phyloP scores from a whole-genome alignment of 2,329 filamentous ascomycete species.

The Trichothecium sympodiale region DNA sequence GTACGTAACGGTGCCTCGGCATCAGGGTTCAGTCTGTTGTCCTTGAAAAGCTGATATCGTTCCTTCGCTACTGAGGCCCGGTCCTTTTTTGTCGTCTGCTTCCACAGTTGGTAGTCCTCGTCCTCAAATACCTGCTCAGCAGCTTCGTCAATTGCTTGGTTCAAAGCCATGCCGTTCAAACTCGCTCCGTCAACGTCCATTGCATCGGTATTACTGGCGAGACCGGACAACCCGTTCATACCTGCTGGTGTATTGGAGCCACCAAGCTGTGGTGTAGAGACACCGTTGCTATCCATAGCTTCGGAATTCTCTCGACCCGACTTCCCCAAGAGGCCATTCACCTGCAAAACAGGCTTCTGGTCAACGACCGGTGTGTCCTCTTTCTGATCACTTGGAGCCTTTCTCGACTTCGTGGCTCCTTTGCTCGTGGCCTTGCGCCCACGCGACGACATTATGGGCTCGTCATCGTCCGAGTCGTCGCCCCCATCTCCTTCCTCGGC shows the following conservation, averaged over 20 bases:
- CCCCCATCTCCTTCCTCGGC: slow-evolving; percentile 71
- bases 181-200: slow-evolving; percentile 81
- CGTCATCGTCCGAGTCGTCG: slow-evolving; percentile 93
- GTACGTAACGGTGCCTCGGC: slow-evolving; percentile 77
- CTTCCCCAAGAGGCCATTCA: slow-evolving; percentile 52
- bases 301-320: slow-evolving; percentile 64
- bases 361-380: slow-evolving; percentile 72
- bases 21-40: slow-evolving; percentile 73
- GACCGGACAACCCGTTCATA: slow-evolving; percentile 53
- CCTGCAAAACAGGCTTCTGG: slow-evolving; percentile 59
- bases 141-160: slow-evolving; percentile 52
- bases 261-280: slow-evolving; percentile 67
- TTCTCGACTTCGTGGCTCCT: slow-evolving; percentile 64
- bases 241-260: slow-evolving; percentile 69
- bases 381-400: slow-evolving; percentile 59
- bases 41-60: slow-evolving; percentile 74
- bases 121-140: slow-evolving; percentile 74
- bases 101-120: slow-evolving; percentile 97
- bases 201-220: slow-evolving; percentile 65
- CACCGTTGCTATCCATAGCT: slow-evolving; percentile 69
- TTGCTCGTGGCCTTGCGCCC: slow-evolving; percentile 75
- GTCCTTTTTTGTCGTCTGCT: slow-evolving; percentile 96
- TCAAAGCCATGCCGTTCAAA: slow-evolving; percentile 52
- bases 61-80: slow-evolving; percentile 79
- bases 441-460: slow-evolving; percentile 95